Evolutionary conservation across 306 rosid genomes (phyloP).

Genomic region (Benincasa hispida): DNA sequence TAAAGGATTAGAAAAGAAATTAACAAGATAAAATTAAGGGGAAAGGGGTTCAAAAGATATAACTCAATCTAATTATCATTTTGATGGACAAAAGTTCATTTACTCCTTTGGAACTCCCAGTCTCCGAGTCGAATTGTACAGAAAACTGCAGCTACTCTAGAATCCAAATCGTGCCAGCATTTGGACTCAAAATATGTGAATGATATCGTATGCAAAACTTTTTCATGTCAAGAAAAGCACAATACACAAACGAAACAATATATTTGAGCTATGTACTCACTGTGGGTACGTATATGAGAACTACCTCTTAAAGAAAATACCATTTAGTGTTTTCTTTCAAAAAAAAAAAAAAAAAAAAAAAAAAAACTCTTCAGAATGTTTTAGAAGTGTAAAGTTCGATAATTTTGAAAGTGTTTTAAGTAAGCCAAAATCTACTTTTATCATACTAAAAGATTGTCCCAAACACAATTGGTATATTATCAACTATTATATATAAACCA

Average conservation of each 20-base stretch:
- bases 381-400: not conserved
- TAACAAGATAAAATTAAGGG: not conserved
- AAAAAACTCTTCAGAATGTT: not conserved
- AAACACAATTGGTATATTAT: not conserved
- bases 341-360: not conserved
- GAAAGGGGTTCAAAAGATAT: not conserved
- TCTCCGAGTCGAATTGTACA: not conserved
- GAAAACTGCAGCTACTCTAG: not conserved
- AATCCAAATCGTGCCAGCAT: not conserved
- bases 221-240: slow-evolving; percentile 33
- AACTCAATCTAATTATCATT: not conserved
- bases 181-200: slow-evolving; percentile 65
- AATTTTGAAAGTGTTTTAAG: not conserved
- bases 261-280: not conserved
- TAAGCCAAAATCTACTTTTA: not conserved
- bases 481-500: not conserved
- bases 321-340: no score
- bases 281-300: not conserved
- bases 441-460: not conserved
- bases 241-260: not conserved
- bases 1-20: not conserved
- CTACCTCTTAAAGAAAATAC: not conserved
- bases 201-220: slow-evolving; percentile 86
- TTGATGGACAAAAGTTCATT: not conserved
- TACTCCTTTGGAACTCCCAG: not conserved